Conservation (phyloP, 2,329 filamentous ascomycete genomes). For the Alternaria metachromatica region DNA sequence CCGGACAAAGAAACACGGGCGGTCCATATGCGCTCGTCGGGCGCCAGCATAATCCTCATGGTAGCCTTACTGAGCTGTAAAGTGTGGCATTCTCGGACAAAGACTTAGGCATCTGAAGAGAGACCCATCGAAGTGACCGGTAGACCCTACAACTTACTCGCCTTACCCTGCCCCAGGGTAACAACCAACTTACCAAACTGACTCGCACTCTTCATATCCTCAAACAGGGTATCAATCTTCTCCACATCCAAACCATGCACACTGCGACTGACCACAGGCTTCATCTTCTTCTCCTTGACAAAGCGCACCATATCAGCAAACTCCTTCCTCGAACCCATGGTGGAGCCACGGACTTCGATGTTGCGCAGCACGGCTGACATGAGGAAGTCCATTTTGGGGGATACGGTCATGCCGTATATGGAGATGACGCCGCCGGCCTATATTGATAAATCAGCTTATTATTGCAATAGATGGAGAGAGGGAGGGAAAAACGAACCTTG, state of each 20-base stretch:
- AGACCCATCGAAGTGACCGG: neutral
- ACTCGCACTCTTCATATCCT: conserved; percentile 82
- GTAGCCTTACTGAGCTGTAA: neutral
- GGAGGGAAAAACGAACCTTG: conserved; percentile 55
- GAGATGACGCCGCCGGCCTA: conserved; percentile 80
- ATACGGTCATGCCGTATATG: conserved; percentile 88
- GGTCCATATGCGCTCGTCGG: neutral
- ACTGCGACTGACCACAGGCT: conserved; percentile 77
- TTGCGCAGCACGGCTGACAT: conserved; percentile 88
- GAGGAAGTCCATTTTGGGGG: conserved; percentile 82
- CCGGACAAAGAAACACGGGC: neutral
- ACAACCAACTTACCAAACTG: conserved; percentile 96
- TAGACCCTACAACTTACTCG: conserved; percentile 38
- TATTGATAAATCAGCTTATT: neutral
- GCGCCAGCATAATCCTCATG: neutral
- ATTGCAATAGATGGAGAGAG: neutral
- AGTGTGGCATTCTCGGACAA: neutral
- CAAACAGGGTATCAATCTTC: conserved; percentile 83
- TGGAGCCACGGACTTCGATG: conserved; percentile 82
- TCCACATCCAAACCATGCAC: conserved; percentile 75
- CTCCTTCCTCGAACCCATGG: conserved; percentile 90
- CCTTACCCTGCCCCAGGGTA: conserved; percentile 34
- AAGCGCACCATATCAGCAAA: conserved; percentile 91
- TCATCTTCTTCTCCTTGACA: conserved; percentile 74
- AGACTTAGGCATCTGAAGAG: neutral